phyloP scores from a whole-genome alignment of 306 rosid genomes.

The Boehmeria nivea region DNA sequence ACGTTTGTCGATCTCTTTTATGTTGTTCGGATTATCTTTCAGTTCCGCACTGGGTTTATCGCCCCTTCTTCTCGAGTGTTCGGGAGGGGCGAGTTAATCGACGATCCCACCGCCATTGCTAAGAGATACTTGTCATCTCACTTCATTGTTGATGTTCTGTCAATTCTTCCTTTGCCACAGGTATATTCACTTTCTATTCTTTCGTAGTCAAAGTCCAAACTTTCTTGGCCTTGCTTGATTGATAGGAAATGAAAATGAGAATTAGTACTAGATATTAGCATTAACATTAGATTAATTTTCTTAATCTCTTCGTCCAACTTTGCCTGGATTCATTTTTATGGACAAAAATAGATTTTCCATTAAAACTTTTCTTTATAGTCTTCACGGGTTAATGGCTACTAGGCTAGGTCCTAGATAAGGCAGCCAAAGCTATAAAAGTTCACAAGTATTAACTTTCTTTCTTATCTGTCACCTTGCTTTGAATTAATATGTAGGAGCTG shows the following conservation, averaged over 20 bases:
- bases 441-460: too few species aligned
- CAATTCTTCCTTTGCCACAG: conserved; percentile 90
- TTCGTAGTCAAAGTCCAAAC: background rate
- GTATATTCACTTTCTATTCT: conserved; percentile 26
- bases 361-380: background rate
- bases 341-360: background rate
- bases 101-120: conserved; percentile 50
- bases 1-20: conserved; percentile 73
- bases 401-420: too few species aligned
- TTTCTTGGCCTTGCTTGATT: background rate
- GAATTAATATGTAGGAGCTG: too few species aligned
- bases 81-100: conserved; percentile 70
- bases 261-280: background rate
- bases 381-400: background rate
- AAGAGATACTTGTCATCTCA: conserved; percentile 56
- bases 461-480: too few species aligned
- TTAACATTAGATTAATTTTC: too few species aligned
- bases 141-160: conserved; percentile 70
- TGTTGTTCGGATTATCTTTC: conserved; percentile 58
- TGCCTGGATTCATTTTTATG: background rate
- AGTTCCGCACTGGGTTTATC: conserved; percentile 77
- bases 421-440: too few species aligned
- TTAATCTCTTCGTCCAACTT: background rate
- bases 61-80: conserved; percentile 84
- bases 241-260: background rate